Percentiles rank a stretch among this genome's conserved stretches.
These are phyloP conservation scores for Kazachstania sp. DNA, from an alignment of 1,139 yeast species.

Conservation along the genomic window DNA sequence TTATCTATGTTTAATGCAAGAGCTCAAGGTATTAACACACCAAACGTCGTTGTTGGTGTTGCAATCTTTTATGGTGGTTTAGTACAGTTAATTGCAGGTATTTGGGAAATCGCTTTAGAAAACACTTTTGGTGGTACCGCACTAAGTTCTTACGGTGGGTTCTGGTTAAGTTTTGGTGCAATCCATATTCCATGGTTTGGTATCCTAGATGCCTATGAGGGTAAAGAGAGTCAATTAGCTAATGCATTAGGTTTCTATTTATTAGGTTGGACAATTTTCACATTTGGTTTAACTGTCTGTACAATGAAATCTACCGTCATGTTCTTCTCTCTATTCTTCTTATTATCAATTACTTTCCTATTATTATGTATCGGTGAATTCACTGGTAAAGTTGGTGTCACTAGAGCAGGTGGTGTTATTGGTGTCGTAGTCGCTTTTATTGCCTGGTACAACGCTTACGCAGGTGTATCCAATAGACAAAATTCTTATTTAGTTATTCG, in stretches of 20 bases:
- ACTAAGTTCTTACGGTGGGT: slow-evolving; percentile 64
- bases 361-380: slow-evolving; percentile 51
- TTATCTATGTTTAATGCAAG: slow-evolving; percentile 43
- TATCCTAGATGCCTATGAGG: slow-evolving; percentile 41
- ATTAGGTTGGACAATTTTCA: slow-evolving; percentile 60
- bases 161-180: slow-evolving; percentile 62
- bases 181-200: slow-evolving; percentile 50
- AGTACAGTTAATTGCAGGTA: slow-evolving; percentile 55
- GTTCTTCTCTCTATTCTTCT: slow-evolving; percentile 44
- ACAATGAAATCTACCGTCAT: slow-evolving; percentile 62
- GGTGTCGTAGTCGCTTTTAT: slow-evolving; percentile 69
- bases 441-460: slow-evolving; percentile 87
- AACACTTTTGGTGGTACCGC: slow-evolving; percentile 61
- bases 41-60: slow-evolving; percentile 41
- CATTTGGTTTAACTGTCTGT: slow-evolving; percentile 47
- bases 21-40: slow-evolving; percentile 44
- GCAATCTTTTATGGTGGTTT: slow-evolving; percentile 57
- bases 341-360: slow-evolving; percentile 47
- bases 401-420: slow-evolving; percentile 67
- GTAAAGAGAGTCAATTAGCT: slow-evolving; percentile 34
- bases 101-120: slow-evolving; percentile 56
- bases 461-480: slow-evolving; percentile 73
- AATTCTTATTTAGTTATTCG: slow-evolving; percentile 49
- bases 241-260: slow-evolving; percentile 54
- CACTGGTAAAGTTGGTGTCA: slow-evolving; percentile 37